Evolutionary conservation across 2,329 filamentous ascomycete genomes (phyloP).

Genomic region (Madurella mycetomatis): DNA sequence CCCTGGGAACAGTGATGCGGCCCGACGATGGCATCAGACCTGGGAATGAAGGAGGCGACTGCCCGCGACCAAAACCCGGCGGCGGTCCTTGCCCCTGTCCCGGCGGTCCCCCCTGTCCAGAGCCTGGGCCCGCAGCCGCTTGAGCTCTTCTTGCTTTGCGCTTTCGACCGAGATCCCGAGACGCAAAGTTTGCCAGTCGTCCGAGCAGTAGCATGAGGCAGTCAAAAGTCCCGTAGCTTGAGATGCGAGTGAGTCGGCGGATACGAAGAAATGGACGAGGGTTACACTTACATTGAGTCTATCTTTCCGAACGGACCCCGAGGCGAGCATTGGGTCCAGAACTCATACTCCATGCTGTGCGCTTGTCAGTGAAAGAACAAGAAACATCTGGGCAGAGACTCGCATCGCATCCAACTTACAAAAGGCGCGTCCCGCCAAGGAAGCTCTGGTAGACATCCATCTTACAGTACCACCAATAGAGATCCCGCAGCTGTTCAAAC

Average conservation of each 20-base stretch:
- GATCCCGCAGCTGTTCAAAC: constrained; percentile 76
- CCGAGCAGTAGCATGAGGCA: constrained; percentile 79
- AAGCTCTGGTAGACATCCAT: constrained; percentile 92
- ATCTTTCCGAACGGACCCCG: constrained; percentile 72
- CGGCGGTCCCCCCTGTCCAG: neutral
- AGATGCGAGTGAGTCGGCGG: constrained; percentile 24
- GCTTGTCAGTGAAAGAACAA: constrained; percentile 21
- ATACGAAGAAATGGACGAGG: neutral
- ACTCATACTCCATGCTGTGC: constrained; percentile 68
- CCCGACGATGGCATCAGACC: constrained; percentile 53
- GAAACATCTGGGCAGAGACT: too few relatives aligned
- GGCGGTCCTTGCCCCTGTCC: constrained; percentile 2
- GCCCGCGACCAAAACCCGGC: constrained; percentile 21
- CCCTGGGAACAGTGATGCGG: constrained; percentile 47
- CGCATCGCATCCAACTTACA: constrained; percentile 55
- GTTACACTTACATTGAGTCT: constrained; percentile 60
- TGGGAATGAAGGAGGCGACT: constrained; percentile 45
- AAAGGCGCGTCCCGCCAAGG: constrained; percentile 75
- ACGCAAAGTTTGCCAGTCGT: constrained; percentile 72
- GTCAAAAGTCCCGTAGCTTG: constrained; percentile 81
- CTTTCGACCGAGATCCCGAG: constrained; percentile 75
- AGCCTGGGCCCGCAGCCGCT: constrained; percentile 26
- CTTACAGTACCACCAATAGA: constrained; percentile 95
- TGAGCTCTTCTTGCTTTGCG: constrained; percentile 54
- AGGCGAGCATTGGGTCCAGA: constrained; percentile 85